phyloP scores from a whole-genome alignment of 257 asterid genomes.

The Avicennia marina region DNA sequence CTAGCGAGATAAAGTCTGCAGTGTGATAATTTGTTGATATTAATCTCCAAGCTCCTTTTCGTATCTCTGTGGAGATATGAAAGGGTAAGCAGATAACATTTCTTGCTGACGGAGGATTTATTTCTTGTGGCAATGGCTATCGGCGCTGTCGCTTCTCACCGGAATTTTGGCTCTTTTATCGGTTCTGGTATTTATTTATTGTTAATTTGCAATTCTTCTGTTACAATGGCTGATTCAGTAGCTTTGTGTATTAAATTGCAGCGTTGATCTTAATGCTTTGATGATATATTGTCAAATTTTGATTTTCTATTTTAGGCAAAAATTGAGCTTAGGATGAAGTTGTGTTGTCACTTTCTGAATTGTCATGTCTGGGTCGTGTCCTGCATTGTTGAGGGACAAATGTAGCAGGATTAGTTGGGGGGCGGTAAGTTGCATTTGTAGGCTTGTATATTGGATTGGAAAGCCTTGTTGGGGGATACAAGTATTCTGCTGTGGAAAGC shows the following conservation, averaged over 20 bases:
- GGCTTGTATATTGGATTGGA: conserved; percentile 15
- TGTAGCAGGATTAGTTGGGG: not conserved
- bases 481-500: too few species aligned
- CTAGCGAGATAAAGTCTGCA: not conserved
- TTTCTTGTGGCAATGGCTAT: conserved; percentile 63
- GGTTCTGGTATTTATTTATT: conserved; percentile 59
- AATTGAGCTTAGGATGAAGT: not conserved
- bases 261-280: not conserved
- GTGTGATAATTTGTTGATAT: not conserved
- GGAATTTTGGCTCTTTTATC: conserved; percentile 60
- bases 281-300: not conserved
- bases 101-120: not conserved
- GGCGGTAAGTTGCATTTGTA: conserved; percentile 1
- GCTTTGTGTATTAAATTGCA: too few species aligned
- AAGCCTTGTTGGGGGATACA: conserved; percentile 11
- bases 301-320: not conserved
- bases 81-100: not conserved
- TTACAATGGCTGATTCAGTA: not conserved
- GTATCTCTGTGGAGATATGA: conserved; percentile 7
- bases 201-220: not conserved
- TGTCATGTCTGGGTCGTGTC: not conserved
- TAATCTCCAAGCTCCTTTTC: not conserved
- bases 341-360: too few species aligned
- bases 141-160: conserved; percentile 67
- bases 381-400: not conserved